These are phyloP conservation scores for Ceratocystis cacaofunesta DNA, from an alignment of 2,329 filamentous ascomycete genomes.

Conservation along the genomic window DNA sequence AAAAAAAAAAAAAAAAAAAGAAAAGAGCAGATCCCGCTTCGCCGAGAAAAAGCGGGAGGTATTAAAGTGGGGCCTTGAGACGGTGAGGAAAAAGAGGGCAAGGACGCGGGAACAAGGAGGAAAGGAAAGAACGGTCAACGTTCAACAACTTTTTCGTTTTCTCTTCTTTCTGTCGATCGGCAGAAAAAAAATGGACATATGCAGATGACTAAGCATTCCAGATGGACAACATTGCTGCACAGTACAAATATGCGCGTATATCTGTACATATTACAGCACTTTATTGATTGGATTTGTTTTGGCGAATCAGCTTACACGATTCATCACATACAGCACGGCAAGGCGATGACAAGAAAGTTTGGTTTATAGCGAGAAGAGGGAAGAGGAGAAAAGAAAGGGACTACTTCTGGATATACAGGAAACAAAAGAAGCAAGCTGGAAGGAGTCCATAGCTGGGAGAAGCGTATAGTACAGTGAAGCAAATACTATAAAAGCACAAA, in stretches of 20 bases:
- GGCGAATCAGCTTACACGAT: not conserved
- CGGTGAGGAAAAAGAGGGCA: not conserved
- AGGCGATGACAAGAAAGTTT: not conserved
- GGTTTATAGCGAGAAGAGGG: not conserved
- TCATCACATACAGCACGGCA: not conserved
- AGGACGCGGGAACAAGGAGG: not conserved
- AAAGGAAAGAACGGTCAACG: not conserved
- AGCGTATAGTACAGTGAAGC: too few relatives aligned
- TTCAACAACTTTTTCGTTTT: too few relatives aligned
- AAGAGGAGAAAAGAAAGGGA: too few relatives aligned
- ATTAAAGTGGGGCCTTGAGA: not conserved
- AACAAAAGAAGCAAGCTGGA: too few relatives aligned
- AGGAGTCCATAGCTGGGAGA: too few relatives aligned
- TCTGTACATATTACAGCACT: too few relatives aligned
- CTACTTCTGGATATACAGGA: too few relatives aligned
- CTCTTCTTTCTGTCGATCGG: not conserved
- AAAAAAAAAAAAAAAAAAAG: constrained; percentile 4
- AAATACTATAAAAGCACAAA: not conserved
- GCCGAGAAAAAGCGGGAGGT: not conserved
- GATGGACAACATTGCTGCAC: not conserved
- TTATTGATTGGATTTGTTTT: not conserved
- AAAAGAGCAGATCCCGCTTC: not conserved
- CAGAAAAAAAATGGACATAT: not conserved
- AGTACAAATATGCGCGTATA: too few relatives aligned
- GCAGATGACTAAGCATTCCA: not conserved